Evolutionary conservation across 495 filamentous ascomycete genomes (phyloP).

Genomic region (Cudoniella acicularis): DNA sequence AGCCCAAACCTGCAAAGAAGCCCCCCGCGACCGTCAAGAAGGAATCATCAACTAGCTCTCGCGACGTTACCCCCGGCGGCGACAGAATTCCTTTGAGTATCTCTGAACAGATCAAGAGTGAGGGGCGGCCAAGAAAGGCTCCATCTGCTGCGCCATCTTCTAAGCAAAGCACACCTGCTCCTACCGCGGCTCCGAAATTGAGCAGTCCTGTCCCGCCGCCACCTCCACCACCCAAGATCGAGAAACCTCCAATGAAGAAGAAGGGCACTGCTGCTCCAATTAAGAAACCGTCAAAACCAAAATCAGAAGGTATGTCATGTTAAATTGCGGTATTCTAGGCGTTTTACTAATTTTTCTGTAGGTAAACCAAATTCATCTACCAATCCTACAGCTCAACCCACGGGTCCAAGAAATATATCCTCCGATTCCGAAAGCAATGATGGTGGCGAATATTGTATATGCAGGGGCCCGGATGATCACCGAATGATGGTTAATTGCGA

Average conservation of each 20-base stretch:
- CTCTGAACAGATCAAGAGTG: conserved; percentile 22
- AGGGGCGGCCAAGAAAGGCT: conserved; percentile 15
- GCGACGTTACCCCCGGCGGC: conserved; percentile 15
- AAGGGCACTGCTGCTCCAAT: conserved; percentile 19
- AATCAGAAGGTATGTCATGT: neutral
- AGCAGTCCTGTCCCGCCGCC: conserved; percentile 3
- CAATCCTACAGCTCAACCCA: neutral
- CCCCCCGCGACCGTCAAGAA: conserved; percentile 3
- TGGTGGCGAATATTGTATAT: conserved; percentile 62
- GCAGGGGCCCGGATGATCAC: conserved; percentile 66
- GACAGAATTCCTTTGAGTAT: conserved; percentile 17
- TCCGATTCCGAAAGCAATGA: conserved; percentile 41
- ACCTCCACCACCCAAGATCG: neutral
- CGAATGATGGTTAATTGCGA: conserved; percentile 77
- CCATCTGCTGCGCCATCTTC: conserved; percentile 12
- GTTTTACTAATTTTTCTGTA: neutral
- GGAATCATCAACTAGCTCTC: conserved; percentile 13
- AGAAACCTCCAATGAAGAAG: conserved; percentile 6
- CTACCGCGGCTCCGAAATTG: conserved; percentile 5
- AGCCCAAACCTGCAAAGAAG: conserved; percentile 1
- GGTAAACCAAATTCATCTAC: neutral
- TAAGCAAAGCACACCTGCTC: conserved; percentile 5
- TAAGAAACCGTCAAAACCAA: conserved; percentile 8
- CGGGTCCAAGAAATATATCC: conserved; percentile 1
- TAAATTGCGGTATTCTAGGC: neutral